Base-by-base conservation (phyloP, 2,329 filamentous ascomycete genomes). In the Colletotrichum echinochloae region DNA sequence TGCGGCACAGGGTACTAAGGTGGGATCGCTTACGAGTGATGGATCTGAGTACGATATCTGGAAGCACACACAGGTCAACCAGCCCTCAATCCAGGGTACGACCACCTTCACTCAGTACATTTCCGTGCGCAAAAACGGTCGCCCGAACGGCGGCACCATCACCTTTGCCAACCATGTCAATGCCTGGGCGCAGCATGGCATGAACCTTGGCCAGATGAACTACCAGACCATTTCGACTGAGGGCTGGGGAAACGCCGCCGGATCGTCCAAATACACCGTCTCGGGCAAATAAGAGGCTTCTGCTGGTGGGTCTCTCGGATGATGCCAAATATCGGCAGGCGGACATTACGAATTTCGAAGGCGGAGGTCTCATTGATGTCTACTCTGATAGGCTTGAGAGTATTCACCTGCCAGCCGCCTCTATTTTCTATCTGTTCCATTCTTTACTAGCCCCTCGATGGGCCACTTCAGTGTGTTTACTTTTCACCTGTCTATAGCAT, bases 111-210 rank as follows among this genome's bases (percentile, higher is more conserved):
- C 26, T 8, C 49, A 52, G 28, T 52, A 52, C 28, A 52, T 52
- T n/a, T 52, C 49, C 7, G 49, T 52, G 26, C 49, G 49, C 28
- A 30, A 33, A 18, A n/a, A 5, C 49, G 28, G 28, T 20, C 49
- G 49, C 26, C 28, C 49, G 49, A 33, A 33, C 35, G 79, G 81
- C 60, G 87, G 87, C 20, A 86, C 82, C n/a, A 81, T 89, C 71
- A 87, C 81, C 30, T 81, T 81, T 6, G 78, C 76, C 61, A 85
- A 83, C 72, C 86, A 88, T 77, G 87, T 89, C 73, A 80, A 83
- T 72, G 85, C 84, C 5, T 89, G 87, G 87, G 75, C 76, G 14
- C 79, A 80, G 73, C 73, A 76, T n/a, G 86, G 86, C 20, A 75
- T 87, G 76, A 82, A 81, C 65, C 74, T 88, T 39, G 86, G 86